Evolutionary conservation across 805 yeast species (phyloP), one percentile per base, ranked within the genome.

Genomic region (Debaryomyces prosopidis): DNA sequence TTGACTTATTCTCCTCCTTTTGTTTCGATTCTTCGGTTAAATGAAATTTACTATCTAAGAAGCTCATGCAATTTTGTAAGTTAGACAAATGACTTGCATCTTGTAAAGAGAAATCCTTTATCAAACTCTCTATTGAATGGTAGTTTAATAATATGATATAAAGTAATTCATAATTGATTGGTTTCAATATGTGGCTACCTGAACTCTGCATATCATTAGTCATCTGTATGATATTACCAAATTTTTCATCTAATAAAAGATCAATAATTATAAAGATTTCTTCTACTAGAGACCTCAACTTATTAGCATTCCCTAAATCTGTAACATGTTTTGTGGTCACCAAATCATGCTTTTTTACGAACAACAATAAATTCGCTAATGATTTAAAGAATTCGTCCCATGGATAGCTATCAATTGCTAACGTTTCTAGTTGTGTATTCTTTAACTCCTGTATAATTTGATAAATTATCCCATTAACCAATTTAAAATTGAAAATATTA

Each of bases 371-470:
- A 7, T 49, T 55, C 31, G 68, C 54, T 8, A 71, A 39, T 1
- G 69, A 58, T 27, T 57, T 54, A 48, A 54, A 62, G 3, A 73
- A 58, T 16, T 69, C 75, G 18, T 47, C 52, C 76, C 75, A 71
- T 11, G 58, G 53, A 47, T 71, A 71, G 19, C 50, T 52, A 1
- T 49, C 48, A 7, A 63, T 46, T n/a, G 55, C 51, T 7, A 48
- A 46, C 14, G 30, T 20, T 17, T 52, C 54, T 0, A 49, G 45
- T 20, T 58, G 60, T 11, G 20, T 20, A 1, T 45, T 27, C 11
- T 48, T 45, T 26, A 62, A 51, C n/a, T 46, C 52, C 8, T 40
- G 28, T n/a, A 51, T 36, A 10, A 66, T 52, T 44, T 61, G 64
- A 42, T 60, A 61, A 12, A 65, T 44, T 16, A 65, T 58, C 26